Evolutionary conservation across 1,284 basidiomycete species (phyloP), one percentile per base, ranked within the genome.

Genomic region (Entoloma clypeatum): DNA sequence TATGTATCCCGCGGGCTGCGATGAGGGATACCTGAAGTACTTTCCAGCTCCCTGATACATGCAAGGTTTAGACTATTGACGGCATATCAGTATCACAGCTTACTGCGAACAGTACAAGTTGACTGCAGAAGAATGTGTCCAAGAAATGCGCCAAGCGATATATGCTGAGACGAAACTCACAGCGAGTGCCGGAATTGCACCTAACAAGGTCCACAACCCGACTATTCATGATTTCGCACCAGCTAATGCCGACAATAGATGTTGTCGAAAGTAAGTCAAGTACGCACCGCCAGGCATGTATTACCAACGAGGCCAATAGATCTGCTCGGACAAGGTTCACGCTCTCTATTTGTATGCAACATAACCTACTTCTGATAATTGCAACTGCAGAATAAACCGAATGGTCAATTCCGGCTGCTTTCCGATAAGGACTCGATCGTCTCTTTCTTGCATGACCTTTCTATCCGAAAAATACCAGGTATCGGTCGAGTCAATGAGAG

Each of bases 111-210:
- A 77, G 25, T 77, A 92, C 58, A 58, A 69, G 7, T 58, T 92
- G 41, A 71, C 72, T 0, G 76, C 85, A 0, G 79, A 80, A 14
- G 79, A 83, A 22, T 92, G 91, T 48, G 89, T 96, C 2, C 64
- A 75, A 34, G 71, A 86, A 48, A 84, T 97, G 65, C 77, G 93
- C 9, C 70, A 70, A 9, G 69, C 71, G 30, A 86, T 95, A 1
- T 72, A 81, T 46, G 69, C 70, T 14, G 83, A 86, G 61, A 95
- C 92, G 0, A 76, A 79, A 33, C 64, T 99, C 39, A 98, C 95
- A 3, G 92, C 92, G 39, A 94, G 91, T 51, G 93, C 93, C 19
- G 96, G 91, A 14, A 92, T 94, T 43, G 92, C 92, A 0, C 86
- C 92, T 0, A 95, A 88, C 57, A 87, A 81, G 72, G 87, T 82